Evolutionary conservation across 2,329 filamentous ascomycete species (phyloP).

Genomic region (Fusarium stilboides): DNA sequence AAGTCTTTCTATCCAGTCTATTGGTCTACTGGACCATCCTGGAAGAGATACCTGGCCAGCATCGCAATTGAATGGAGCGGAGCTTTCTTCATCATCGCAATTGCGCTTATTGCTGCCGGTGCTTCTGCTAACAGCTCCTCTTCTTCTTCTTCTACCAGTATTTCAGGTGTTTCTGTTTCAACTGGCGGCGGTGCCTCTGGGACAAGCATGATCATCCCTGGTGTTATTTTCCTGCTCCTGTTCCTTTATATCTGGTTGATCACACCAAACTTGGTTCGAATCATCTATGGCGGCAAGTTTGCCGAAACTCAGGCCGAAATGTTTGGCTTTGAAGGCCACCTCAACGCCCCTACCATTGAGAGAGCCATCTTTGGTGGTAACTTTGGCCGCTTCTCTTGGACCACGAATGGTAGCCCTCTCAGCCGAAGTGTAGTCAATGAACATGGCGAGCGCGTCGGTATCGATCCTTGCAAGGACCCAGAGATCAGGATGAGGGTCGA

Average conservation of each 20-base stretch:
- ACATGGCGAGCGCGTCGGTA: slow-evolving; percentile 47
- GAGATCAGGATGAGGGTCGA: slow-evolving; percentile 48
- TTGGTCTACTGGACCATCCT: slow-evolving; percentile 48
- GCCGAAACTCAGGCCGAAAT: slow-evolving; percentile 50
- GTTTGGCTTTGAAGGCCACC: slow-evolving; percentile 54
- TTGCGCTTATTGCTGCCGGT: slow-evolving; percentile 39
- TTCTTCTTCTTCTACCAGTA: not conserved
- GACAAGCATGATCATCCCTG: slow-evolving; percentile 29
- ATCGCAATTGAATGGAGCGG: slow-evolving; percentile 44
- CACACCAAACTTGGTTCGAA: slow-evolving; percentile 46
- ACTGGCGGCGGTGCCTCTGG: slow-evolving; percentile 3
- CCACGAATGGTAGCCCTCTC: slow-evolving; percentile 49
- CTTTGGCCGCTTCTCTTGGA: slow-evolving; percentile 52
- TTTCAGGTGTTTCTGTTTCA: not conserved
- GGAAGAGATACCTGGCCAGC: slow-evolving; percentile 39
- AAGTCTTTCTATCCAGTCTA: slow-evolving; percentile 51
- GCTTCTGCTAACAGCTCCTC: slow-evolving; percentile 7
- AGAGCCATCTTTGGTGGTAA: slow-evolving; percentile 51
- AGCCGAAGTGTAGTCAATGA: slow-evolving; percentile 48
- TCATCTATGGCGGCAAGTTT: slow-evolving; percentile 53
- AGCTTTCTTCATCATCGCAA: slow-evolving; percentile 40
- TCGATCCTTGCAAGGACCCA: slow-evolving; percentile 48
- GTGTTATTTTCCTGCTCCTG: slow-evolving; percentile 45
- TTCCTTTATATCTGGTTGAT: slow-evolving; percentile 47
- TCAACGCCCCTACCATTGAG: slow-evolving; percentile 51